phyloP scores from a whole-genome alignment of 208 protist species.

The Acanthamoeba lenticulata region DNA sequence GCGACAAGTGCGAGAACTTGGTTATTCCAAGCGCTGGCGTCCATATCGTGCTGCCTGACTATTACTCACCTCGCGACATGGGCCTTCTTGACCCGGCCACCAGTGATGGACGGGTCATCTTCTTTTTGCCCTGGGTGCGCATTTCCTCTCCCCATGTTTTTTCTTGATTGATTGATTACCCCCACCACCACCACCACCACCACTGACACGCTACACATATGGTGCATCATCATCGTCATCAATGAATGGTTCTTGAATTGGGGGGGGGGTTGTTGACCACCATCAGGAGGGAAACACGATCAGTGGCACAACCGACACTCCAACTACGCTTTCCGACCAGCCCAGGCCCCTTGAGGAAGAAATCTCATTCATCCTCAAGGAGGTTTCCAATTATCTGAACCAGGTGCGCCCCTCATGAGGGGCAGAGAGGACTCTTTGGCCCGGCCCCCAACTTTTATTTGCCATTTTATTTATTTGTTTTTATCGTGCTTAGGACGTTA shows the following conservation, averaged over 20 bases:
- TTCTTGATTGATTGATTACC: neutral
- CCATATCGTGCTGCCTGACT: conserved; percentile 68
- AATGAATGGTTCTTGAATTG: too few relatives aligned
- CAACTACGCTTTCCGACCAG: neutral
- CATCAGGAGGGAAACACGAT: conserved; percentile 62
- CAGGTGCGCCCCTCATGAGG: too few relatives aligned
- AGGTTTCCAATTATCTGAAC: neutral
- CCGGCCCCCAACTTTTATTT: neutral
- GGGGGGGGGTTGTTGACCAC: neutral
- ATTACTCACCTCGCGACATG: conserved; percentile 63
- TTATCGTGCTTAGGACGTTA: neutral
- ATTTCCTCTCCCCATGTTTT: neutral
- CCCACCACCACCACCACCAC: too few relatives aligned
- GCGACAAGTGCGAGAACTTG: conserved; percentile 46
- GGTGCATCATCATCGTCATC: too few relatives aligned
- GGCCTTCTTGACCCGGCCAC: conserved; percentile 76
- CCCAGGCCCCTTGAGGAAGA: conserved; percentile 67
- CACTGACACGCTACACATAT: too few relatives aligned
- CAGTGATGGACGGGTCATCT: conserved; percentile 75
- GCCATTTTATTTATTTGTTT: neutral
- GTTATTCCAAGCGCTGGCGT: conserved; percentile 49
- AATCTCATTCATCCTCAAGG: conserved; percentile 71
- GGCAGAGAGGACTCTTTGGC: too few relatives aligned
- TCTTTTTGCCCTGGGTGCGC: conserved; percentile 72
- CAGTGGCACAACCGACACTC: conserved; percentile 72